Evolutionary conservation across 768 basidiomycete genomes (phyloP), one percentile per base, ranked within the genome.

Genomic region (Tremella yokohamensis): DNA sequence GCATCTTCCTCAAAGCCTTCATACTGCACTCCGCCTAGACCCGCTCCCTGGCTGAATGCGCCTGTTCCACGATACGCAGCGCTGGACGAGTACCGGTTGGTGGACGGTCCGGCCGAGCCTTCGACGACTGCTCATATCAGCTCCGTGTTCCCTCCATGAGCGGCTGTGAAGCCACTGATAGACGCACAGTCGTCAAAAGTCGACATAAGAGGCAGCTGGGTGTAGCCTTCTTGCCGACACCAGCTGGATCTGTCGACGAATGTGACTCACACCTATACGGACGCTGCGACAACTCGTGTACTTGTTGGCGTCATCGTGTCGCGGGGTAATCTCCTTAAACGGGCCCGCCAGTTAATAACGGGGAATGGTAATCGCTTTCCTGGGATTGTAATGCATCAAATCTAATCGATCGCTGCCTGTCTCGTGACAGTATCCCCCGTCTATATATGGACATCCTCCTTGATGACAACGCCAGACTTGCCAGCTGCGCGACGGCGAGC

Each of bases 1-100:
- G 64, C 66, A 3, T 82, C 82, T 56, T 82, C 77, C 76, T 97
- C 92, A 69, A 91, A 97, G 9, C 91, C 92, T 71, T 94, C 88
- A 67, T 87, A 92, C 54, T 87, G 84, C 20, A 92, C 77, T 25
- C 83, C 80, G 8, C 62, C 49, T 15, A 72, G 61, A 19, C 56
- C 68, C 0, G 56, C 42, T 3, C 61, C 63, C 1, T 82, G 52
- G 76, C 78, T 24, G 64, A 42, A 73, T 77, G 74, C 52, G 39
- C 72, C 38, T 74, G 70, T 29, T 37, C 63, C 57, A 25, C 61
- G 44, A 53, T 60, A 56, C 45, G 60, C 63, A 16, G 47, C 61
- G 3, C 19, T 42, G 18, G 64, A 58, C n/a, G 56, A 42, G 40
- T 60, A 59, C 38, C 63, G 56, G 24, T 56, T 42, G 11, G 78